Conservation (phyloP, 495 filamentous ascomycete genomes). For the Lasiosphaeria hispida region DNA sequence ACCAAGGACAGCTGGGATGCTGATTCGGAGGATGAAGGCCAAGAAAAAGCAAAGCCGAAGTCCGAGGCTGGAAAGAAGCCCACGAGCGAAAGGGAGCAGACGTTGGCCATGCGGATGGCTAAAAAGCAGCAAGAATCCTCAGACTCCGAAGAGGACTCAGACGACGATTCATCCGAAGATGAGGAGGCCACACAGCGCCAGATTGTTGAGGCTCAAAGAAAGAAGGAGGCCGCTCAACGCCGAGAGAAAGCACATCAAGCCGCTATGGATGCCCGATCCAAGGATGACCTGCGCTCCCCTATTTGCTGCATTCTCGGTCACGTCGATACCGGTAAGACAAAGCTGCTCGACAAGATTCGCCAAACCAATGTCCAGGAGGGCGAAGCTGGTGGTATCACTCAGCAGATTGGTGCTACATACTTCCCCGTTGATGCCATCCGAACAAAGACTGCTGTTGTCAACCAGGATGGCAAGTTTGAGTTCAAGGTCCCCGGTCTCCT, state of each 20-base stretch:
- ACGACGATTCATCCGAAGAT: conserved; percentile 60
- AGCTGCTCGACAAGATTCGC: conserved; percentile 96
- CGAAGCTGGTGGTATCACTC: conserved; percentile 99
- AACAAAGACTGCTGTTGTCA: conserved; percentile 90
- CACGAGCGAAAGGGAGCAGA: conserved; percentile 23
- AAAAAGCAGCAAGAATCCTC: conserved; percentile 19
- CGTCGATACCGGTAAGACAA: conserved; percentile 99
- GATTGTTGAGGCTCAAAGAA: conserved; percentile 67
- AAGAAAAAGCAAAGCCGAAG: conserved; percentile 28
- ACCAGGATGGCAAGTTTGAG: conserved; percentile 84
- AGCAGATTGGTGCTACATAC: conserved; percentile 99
- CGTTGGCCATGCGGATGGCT: conserved; percentile 37
- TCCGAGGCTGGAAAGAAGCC: conserved; percentile 7
- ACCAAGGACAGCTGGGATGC: conserved; percentile 97
- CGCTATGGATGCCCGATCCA: conserved; percentile 85
- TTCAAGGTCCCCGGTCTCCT: conserved; percentile 98
- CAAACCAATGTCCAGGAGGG: conserved; percentile 99
- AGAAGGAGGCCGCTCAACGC: conserved; percentile 87
- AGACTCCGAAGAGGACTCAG: conserved; percentile 45
- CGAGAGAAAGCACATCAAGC: conserved; percentile 87
- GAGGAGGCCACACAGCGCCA: conserved; percentile 68
- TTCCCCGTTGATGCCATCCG: conserved; percentile 93
- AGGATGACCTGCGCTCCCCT: conserved; percentile 91
- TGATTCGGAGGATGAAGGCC: conserved; percentile 71
- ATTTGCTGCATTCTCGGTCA: conserved; percentile 99